These are phyloP conservation scores for Suillus placidus DNA, from an alignment of 768 basidiomycete species.

Conservation along the genomic window DNA sequence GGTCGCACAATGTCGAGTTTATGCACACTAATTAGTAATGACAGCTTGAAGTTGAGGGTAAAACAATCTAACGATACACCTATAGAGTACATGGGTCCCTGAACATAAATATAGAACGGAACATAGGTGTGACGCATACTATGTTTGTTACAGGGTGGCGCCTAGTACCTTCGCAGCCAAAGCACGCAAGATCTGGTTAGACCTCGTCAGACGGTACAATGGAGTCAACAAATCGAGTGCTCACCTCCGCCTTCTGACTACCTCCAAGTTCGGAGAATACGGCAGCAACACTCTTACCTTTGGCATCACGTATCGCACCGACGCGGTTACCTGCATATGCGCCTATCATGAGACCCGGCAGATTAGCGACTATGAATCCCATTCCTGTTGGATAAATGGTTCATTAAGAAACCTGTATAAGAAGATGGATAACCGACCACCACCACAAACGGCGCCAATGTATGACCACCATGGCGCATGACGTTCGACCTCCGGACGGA, in stretches of 20 bases:
- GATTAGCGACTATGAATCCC: constrained; percentile 62
- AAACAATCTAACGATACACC: background rate
- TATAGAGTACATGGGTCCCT: background rate
- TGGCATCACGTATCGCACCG: constrained; percentile 90
- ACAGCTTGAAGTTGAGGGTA: background rate
- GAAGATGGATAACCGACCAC: constrained; percentile 37
- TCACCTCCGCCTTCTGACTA: constrained; percentile 85
- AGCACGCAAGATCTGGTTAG: constrained; percentile 70
- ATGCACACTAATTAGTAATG: background rate
- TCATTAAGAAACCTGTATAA: constrained; percentile 25
- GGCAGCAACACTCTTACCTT: constrained; percentile 89
- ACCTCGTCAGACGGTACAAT: constrained; percentile 1
- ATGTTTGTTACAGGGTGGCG: constrained; percentile 44
- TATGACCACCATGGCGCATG: constrained; percentile 76
- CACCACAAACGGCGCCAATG: constrained; percentile 70
- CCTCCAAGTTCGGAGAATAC: constrained; percentile 81
- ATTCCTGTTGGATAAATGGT: constrained; percentile 44
- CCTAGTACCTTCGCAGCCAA: constrained; percentile 84
- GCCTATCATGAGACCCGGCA: constrained; percentile 86
- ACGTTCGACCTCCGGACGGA: constrained; percentile 80
- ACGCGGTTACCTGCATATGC: constrained; percentile 88
- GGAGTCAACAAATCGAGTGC: constrained; percentile 3
- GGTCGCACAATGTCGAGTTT: background rate
- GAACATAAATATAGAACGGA: background rate
- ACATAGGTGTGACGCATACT: background rate